Conservation (phyloP, 2,329 filamentous ascomycete species). For the Cyanodermella asteris region DNA sequence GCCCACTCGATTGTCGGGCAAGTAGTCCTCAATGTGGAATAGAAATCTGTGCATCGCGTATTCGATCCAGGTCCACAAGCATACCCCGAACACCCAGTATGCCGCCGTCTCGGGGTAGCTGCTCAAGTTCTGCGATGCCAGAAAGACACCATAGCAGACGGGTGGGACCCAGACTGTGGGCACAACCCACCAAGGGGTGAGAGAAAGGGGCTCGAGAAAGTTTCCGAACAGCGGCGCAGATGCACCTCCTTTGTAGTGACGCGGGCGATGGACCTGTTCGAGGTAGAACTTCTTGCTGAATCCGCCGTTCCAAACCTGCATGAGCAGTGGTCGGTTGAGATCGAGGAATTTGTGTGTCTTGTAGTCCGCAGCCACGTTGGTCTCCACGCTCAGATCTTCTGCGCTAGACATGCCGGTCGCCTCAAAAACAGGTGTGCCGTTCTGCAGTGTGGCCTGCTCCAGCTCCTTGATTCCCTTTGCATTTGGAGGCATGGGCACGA, state of each 20-base stretch:
- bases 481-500: conserved; percentile 30
- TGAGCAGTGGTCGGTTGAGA: conserved; percentile 59
- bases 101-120: conserved; percentile 25
- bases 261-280: conserved; percentile 82
- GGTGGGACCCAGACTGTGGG: conserved; percentile 70
- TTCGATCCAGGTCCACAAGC: conserved; percentile 75
- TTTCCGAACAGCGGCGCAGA: conserved; percentile 93
- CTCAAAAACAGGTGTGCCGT: conserved; percentile 18
- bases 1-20: conserved; percentile 77
- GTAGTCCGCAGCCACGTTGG: conserved; percentile 54
- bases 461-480: conserved; percentile 26
- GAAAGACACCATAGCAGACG: conserved; percentile 47
- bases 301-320: conserved; percentile 70
- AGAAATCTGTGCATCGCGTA: conserved; percentile 75
- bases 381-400: conserved; percentile 72
- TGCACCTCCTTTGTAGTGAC: conserved; percentile 82
- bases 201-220: conserved; percentile 89
- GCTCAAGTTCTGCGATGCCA: conserved; percentile 40
- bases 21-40: conserved; percentile 81
- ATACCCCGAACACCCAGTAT: conserved; percentile 51
- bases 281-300: conserved; percentile 95
- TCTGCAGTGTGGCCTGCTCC: conserved; percentile 12
- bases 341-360: conserved; percentile 88
- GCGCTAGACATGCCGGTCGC: conserved; percentile 72
- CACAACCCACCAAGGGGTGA: conserved; percentile 86